phyloP scores from a whole-genome alignment of 1,284 basidiomycete species.

The Agaricales sp. region DNA sequence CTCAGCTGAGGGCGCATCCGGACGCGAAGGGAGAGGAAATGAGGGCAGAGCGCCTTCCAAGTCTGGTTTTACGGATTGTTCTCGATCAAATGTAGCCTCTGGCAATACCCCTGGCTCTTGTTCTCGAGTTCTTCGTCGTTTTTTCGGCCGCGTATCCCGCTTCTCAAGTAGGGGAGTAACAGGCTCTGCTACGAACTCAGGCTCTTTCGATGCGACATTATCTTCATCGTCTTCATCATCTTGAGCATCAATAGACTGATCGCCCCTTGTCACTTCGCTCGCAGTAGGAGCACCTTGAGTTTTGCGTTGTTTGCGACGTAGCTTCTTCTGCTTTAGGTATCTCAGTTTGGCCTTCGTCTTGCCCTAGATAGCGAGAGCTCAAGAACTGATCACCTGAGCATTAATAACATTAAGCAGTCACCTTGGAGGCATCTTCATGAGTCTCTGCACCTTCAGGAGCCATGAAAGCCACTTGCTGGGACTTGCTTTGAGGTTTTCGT shows the following conservation, averaged over 20 bases:
- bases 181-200: conserved; percentile 6
- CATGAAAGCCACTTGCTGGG: too few species aligned
- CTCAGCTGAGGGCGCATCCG: conserved; percentile 61
- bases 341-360: conserved; percentile 53
- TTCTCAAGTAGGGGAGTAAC: conserved; percentile 5
- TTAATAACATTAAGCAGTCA: too few species aligned
- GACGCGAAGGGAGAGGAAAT: conserved; percentile 65
- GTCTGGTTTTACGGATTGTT: too few species aligned
- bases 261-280: too few species aligned
- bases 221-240: conserved; percentile 10
- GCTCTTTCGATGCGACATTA: too few species aligned
- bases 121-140: conserved; percentile 31
- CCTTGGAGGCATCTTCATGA: too few species aligned
- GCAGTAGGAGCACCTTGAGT: conserved; percentile 19
- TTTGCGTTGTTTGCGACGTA: conserved; percentile 43
- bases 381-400: too few species aligned
- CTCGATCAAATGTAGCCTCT: too few species aligned
- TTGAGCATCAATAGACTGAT: conserved; percentile 6
- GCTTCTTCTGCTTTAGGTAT: conserved; percentile 59
- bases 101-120: conserved; percentile 8
- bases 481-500: too few species aligned
- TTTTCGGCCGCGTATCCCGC: conserved; percentile 27
- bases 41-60: conserved; percentile 35
- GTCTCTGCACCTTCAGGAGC: too few species aligned
- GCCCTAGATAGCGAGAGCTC: too few species aligned